These are phyloP conservation scores for Sesbania bispinosa DNA, from an alignment of 306 rosid genomes.

Conservation along the genomic window DNA sequence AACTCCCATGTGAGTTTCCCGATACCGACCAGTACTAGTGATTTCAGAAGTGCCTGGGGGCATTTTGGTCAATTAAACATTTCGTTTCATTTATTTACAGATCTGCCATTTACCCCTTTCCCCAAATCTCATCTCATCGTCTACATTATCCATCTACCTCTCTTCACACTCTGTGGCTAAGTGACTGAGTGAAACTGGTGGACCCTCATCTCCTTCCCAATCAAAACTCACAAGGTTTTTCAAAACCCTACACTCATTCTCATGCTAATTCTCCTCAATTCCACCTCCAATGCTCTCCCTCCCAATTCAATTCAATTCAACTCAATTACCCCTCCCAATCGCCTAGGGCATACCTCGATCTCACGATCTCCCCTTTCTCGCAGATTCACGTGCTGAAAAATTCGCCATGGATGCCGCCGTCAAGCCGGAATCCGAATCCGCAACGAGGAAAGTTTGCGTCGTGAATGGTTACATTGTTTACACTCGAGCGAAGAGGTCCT, in stretches of 20 bases:
- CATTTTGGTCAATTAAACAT: background rate
- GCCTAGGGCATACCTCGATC: background rate
- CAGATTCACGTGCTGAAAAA: slow-evolving; percentile 32
- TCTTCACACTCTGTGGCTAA: background rate
- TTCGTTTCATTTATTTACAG: slow-evolving; percentile 22
- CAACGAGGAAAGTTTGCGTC: slow-evolving; percentile 36
- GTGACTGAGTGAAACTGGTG: slow-evolving; percentile 20
- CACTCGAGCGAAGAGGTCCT: slow-evolving; percentile 54
- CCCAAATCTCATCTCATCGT: slow-evolving; percentile 12
- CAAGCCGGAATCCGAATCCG: slow-evolving; percentile 42
- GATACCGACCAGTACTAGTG: background rate
- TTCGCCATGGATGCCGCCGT: slow-evolving; percentile 15
- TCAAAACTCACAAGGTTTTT: no score
- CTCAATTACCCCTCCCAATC: no score
- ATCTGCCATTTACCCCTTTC: slow-evolving; percentile 30
- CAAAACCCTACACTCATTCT: background rate
- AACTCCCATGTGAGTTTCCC: background rate
- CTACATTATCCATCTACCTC: background rate
- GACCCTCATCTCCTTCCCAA: slow-evolving; percentile 8
- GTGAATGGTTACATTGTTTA: slow-evolving; percentile 75
- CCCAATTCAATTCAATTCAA: background rate
- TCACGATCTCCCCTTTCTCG: background rate
- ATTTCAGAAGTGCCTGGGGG: background rate
- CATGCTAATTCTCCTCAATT: background rate
- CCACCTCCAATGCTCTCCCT: slow-evolving; percentile 24